Evolutionary conservation across 371 early-diverging fungal genomes (phyloP).

Genomic region (Catenaria anguillulae): DNA sequence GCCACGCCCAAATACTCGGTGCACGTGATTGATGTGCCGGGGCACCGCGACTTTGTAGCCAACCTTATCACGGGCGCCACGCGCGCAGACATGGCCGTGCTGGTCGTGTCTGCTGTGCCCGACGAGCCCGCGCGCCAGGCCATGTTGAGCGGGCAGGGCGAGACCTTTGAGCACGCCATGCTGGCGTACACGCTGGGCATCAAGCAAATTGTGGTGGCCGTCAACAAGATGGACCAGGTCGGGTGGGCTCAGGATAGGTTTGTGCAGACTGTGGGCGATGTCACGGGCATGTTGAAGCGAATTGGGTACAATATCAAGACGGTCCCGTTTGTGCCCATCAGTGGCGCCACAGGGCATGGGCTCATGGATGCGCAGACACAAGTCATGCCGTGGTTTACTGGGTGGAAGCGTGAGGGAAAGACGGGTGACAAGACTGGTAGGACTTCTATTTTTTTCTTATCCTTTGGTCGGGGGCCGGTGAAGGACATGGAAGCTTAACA

Average conservation of each 20-base stretch:
- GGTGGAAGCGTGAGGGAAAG: conserved; percentile 85
- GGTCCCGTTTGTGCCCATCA: conserved; percentile 90
- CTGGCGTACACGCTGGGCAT: conserved; percentile 95
- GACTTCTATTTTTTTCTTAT: background rate
- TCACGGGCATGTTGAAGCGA: conserved; percentile 81
- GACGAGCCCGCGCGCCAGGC: conserved; percentile 43
- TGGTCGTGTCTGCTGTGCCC: conserved; percentile 85
- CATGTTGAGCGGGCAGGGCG: conserved; percentile 37
- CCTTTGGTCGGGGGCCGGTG: background rate
- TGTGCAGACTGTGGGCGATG: conserved; percentile 84
- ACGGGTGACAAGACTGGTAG: conserved; percentile 36
- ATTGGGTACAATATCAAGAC: conserved; percentile 82
- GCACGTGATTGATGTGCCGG: conserved; percentile 96
- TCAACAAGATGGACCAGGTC: conserved; percentile 99
- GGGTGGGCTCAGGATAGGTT: conserved; percentile 87
- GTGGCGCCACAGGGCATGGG: conserved; percentile 85
- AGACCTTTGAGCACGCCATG: conserved; percentile 98
- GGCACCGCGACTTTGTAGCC: conserved; percentile 98
- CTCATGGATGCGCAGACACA: conserved; percentile 57
- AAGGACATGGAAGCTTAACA: conserved; percentile 44
- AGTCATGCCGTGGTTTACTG: conserved; percentile 95
- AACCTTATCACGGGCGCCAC: conserved; percentile 98
- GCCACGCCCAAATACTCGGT: conserved; percentile 87
- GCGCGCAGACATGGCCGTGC: conserved; percentile 90
- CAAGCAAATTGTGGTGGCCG: conserved; percentile 89